A percentile compares a stretch with the other conserved stretches of the same genome.
Conservation (phyloP, 2,329 filamentous ascomycete genomes). For the Neurospora sp. region DNA sequence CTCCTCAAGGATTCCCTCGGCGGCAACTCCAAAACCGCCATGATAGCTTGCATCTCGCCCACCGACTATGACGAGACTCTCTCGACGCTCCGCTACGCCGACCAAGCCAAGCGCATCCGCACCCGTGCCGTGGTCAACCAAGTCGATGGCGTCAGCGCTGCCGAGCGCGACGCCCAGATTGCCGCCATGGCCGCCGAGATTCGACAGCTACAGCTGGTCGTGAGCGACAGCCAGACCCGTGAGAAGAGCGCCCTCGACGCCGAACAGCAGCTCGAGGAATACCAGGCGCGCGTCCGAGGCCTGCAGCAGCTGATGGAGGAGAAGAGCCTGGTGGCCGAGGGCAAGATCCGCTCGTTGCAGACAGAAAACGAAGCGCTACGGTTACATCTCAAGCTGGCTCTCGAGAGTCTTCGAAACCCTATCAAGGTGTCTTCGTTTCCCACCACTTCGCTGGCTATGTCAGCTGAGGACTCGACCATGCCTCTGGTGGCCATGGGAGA, state of each 20-base stretch:
- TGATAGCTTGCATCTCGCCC: conserved; percentile 96
- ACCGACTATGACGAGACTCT: conserved; percentile 96
- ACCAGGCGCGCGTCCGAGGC: conserved; percentile 77
- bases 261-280: conserved; percentile 83
- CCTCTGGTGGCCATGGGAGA: conserved; percentile 41
- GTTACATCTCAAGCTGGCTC: conserved; percentile 76
- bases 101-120: conserved; percentile 95
- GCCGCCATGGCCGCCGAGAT: conserved; percentile 93
- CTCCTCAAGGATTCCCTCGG: conserved; percentile 91
- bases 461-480: conserved; percentile 26
- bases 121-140: conserved; percentile 93
- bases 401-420: conserved; percentile 82
- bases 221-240: conserved; percentile 52
- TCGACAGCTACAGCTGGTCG: conserved; percentile 68
- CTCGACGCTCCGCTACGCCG: conserved; percentile 90
- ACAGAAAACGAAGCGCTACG: conserved; percentile 86
- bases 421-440: conserved; percentile 25
- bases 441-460: background rate
- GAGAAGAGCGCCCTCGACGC: conserved; percentile 71
- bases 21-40: conserved; percentile 95
- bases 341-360: conserved; percentile 83
- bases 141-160: conserved; percentile 76
- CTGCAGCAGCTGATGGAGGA: conserved; percentile 98
- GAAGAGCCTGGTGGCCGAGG: conserved; percentile 77
- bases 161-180: conserved; percentile 91